These are phyloP conservation scores for Aureobasidium mangrovei DNA, from an alignment of 2,329 filamentous ascomycete species.

Conservation along the genomic window DNA sequence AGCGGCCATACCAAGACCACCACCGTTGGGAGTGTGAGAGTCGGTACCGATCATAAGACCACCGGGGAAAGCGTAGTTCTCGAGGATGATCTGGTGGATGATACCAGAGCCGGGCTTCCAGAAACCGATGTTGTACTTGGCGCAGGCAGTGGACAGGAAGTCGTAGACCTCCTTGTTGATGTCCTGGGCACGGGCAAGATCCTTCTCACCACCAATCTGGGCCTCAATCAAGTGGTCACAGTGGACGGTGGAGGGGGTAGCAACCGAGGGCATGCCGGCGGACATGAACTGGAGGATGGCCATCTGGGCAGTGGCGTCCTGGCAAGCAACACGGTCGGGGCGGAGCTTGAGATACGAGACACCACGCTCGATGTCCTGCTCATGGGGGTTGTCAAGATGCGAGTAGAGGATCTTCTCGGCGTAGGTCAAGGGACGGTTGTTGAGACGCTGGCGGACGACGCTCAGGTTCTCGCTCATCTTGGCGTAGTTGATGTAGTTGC, in stretches of 20 bases:
- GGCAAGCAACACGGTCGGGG: conserved; percentile 95
- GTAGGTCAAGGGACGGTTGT: conserved; percentile 89
- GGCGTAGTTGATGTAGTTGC: conserved; percentile 97
- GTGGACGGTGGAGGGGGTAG: conserved; percentile 92
- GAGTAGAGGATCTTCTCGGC: conserved; percentile 92
- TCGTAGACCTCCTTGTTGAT: conserved; percentile 99
- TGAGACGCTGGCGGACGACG: conserved; percentile 80
- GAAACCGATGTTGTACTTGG: conserved; percentile 99
- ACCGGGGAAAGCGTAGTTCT: conserved; percentile 99
- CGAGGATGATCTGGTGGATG: conserved; percentile 96
- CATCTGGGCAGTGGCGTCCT: conserved; percentile 99
- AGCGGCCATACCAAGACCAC: conserved; percentile 88
- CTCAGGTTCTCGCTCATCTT: conserved; percentile 98
- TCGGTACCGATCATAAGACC: conserved; percentile 96
- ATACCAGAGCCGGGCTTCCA: conserved; percentile 98
- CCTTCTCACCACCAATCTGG: conserved; percentile 84
- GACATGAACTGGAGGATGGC: conserved; percentile 99
- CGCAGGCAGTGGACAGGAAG: conserved; percentile 86
- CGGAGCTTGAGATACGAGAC: conserved; percentile 93
- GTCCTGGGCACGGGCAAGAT: conserved; percentile 78
- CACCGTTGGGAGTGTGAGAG: conserved; percentile 94
- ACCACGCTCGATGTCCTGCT: conserved; percentile 92
- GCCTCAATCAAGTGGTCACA: conserved; percentile 99
- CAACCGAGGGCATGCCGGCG: conserved; percentile 89
- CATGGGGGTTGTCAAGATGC: conserved; percentile 92